Base-by-base conservation (phyloP, 306 rosid species). In the Bauhinia variegata region DNA sequence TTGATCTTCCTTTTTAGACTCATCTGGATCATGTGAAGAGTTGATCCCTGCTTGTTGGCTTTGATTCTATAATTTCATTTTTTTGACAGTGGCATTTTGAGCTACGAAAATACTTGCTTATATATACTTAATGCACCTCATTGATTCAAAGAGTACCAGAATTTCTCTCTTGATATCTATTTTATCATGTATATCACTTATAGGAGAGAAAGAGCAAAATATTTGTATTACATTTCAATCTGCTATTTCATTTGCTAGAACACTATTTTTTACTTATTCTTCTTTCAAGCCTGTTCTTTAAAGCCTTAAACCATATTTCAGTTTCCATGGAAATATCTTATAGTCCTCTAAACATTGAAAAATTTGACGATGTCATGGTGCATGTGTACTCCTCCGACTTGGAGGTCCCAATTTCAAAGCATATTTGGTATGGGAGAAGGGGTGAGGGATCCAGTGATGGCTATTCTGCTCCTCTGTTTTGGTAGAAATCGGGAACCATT, bases 401-500 rank as follows among this genome's bases (percentile, higher is more conserved):
- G 71, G 12, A 23, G 23, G 13, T 42, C 43, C 54, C 53, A 37
- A 49, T 60, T 41, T 28, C 46, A n/a, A 64, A 55, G 64, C 48
- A 4, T 63, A 7, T 53, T 5, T 72, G 36, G 48, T 57, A n/a
- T 37, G 42, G 68, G 54, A 39, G 52, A 19, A 18, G 13, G 39
- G 38, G 39, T 49, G 28, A 39, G 39, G 60, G 28, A 39, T 53
- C 39, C 53, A 39, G 30, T 50, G 17, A 41, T 67, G 54, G 15
- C 5, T 11, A 0, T 19, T 15, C 13, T 54, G 30, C 11, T 17
- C 32, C 18, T 11, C 54, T 30, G 33, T 43, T 6, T 6, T 14
- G 4, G 36, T 3, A 14, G 53, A 28, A 31, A 65, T 74, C 52
- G 58, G 55, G 7, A n/a, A n/a, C n/a, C 34, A 68, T 50, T 15